Conservation (phyloP, 192 early-diverging fungal genomes). For the Neocallimastix lanati region DNA sequence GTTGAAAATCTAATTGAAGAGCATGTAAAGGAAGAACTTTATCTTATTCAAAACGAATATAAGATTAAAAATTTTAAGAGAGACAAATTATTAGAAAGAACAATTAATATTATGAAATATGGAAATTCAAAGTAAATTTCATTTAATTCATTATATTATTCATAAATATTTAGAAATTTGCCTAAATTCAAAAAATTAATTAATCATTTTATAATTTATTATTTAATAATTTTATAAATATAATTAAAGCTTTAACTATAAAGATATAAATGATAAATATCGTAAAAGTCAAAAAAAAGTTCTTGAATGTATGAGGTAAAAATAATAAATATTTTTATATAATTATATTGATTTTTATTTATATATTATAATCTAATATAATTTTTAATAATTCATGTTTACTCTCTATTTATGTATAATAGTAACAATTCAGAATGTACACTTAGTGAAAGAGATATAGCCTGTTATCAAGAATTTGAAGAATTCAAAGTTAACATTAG, state of each 20-base stretch:
- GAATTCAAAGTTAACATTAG: not conserved
- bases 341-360: too few relatives aligned
- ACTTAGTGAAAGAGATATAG: not conserved
- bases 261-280: not conserved
- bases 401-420: too few relatives aligned
- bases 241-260: not conserved
- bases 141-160: too few relatives aligned
- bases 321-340: too few relatives aligned
- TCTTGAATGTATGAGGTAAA: not conserved
- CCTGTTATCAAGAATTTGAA: not conserved
- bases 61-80: not conserved
- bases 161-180: too few relatives aligned
- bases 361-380: too few relatives aligned
- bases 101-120: not conserved
- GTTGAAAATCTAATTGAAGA: not conserved
- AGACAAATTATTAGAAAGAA: not conserved
- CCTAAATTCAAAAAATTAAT: too few relatives aligned
- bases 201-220: too few relatives aligned
- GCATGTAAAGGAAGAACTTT: not conserved
- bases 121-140: not conserved
- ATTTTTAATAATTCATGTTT: too few relatives aligned
- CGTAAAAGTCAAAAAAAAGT: not conserved
- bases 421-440: not conserved
- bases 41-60: not conserved
- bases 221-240: too few relatives aligned